Conservation (phyloP, 2,329 filamentous ascomycete species). For the Fusarium annulatum region DNA sequence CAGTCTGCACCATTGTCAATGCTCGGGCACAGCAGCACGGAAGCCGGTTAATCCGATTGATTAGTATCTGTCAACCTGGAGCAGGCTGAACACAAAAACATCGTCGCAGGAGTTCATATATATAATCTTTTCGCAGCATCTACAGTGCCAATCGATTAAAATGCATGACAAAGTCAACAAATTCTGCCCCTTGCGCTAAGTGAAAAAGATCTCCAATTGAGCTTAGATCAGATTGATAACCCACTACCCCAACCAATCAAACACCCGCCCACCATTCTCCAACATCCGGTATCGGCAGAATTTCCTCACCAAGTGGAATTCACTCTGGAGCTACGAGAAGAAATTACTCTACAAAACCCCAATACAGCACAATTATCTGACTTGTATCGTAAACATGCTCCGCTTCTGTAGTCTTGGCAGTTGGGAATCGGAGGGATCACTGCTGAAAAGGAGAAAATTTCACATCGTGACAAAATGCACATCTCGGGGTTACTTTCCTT, state of each 20-base stretch:
- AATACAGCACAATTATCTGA: not conserved
- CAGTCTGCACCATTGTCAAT: not conserved
- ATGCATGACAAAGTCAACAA: not conserved
- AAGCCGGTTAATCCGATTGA: not conserved
- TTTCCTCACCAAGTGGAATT: slow-evolving; percentile 6
- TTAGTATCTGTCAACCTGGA: not conserved
- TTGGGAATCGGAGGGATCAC: not conserved
- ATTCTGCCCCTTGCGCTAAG: not conserved
- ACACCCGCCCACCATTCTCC: not conserved
- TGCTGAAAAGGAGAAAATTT: not conserved
- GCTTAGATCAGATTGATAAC: not conserved
- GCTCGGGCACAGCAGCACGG: not conserved
- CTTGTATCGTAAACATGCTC: not conserved
- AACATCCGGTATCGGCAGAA: slow-evolving; percentile 15
- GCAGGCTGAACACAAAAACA: fast-evolving
- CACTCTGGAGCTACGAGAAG: not conserved
- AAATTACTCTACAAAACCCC: not conserved
- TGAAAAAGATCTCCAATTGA: not conserved
- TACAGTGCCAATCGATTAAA: not conserved
- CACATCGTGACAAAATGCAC: not conserved
- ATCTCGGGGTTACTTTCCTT: slow-evolving; percentile 8
- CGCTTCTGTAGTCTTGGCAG: slow-evolving; percentile 5
- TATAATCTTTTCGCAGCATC: fast-evolving
- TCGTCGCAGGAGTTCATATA: fast-evolving
- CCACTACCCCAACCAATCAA: slow-evolving; percentile 5